These are phyloP conservation scores for Metschnikowia chrysomelidarum DNA, from an alignment of 805 yeast species.

Conservation along the genomic window DNA sequence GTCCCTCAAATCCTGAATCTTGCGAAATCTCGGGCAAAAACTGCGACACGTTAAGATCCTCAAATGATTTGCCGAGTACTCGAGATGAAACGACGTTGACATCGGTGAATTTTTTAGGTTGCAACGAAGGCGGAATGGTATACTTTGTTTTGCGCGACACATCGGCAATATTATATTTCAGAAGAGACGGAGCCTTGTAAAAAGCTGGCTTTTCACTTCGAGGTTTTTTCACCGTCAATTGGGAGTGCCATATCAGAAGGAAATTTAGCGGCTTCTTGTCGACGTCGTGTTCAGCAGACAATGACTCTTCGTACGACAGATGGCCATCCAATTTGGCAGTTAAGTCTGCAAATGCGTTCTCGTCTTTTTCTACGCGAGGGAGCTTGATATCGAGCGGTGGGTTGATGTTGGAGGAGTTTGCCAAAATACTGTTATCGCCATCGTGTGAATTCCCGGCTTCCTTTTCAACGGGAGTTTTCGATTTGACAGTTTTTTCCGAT, in stretches of 20 bases:
- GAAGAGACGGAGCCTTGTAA: constrained; percentile 17
- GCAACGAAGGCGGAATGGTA: constrained; percentile 27
- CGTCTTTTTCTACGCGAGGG: constrained; percentile 43
- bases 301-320: constrained; percentile 34
- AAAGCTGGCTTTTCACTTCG: constrained; percentile 6
- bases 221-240: constrained; percentile 21
- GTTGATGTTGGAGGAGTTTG: constrained; percentile 43
- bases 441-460: constrained; percentile 1
- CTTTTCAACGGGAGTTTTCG: background rate
- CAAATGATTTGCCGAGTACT: constrained; percentile 42
- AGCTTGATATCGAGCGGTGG: constrained; percentile 30
- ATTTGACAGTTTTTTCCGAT: background rate
- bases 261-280: constrained; percentile 29
- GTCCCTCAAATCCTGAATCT: constrained; percentile 48
- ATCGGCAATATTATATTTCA: constrained; percentile 16
- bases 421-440: constrained; percentile 30
- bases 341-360: constrained; percentile 40
- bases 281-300: constrained; percentile 42
- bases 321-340: constrained; percentile 23
- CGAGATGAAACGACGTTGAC: constrained; percentile 42
- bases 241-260: constrained; percentile 44
- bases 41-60: constrained; percentile 40
- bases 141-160: constrained; percentile 13
- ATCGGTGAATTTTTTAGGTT: constrained; percentile 36
- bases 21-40: constrained; percentile 47